Evolutionary conservation across 176 grass and related monocot genomes (phyloP), one percentile per base, ranked within the genome.

Genomic region (Olyra latifolia): DNA sequence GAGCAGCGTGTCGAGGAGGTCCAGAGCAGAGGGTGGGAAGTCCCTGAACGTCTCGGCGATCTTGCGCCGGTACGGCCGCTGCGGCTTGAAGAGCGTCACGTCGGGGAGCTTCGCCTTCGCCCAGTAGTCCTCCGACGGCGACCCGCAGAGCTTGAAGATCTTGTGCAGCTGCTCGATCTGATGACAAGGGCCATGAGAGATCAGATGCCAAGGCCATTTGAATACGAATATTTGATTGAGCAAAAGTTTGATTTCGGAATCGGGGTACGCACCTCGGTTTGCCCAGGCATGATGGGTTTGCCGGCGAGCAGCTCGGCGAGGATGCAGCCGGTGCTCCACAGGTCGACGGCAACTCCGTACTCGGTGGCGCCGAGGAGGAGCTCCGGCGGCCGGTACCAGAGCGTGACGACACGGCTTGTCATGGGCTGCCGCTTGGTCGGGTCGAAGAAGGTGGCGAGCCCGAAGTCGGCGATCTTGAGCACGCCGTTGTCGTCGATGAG

Each of bases 141-240:
- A 94, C 23, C 92, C 92, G 41, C 92, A 94, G 14, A 94, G 92
- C 89, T 94, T 94, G 83, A 94, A 94, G 69, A 94, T 94, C 77
- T 94, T 94, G 86, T 94, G 92, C 58, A 94, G 62, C 85, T 94
- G 92, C 84, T 94, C 92, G 56, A 94, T 89, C 91, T 93, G 48
- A 35, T n/a, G 11, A 1, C 15, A 7, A 9, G 5, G 41, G 45
- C 40, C 8, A 14, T 1, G 20, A 53, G 32, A 6, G 29, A 49
- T 47, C 12, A 66, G 48, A 50, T 19, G 49, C 0, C 17, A 4
- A 65, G 10, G 49, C 7, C 7, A 4, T 68, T 53, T 46, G 19
- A 75, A n/a, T n/a, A n/a, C n/a, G 8, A 42, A 14, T 8, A n/a
- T n/a, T 55, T 15, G 14, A 32, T 1, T 22, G 64, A 71, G 9